Conservation (phyloP, 2,329 filamentous ascomycete species). For the Gnomoniopsis smithogilvyi region DNA sequence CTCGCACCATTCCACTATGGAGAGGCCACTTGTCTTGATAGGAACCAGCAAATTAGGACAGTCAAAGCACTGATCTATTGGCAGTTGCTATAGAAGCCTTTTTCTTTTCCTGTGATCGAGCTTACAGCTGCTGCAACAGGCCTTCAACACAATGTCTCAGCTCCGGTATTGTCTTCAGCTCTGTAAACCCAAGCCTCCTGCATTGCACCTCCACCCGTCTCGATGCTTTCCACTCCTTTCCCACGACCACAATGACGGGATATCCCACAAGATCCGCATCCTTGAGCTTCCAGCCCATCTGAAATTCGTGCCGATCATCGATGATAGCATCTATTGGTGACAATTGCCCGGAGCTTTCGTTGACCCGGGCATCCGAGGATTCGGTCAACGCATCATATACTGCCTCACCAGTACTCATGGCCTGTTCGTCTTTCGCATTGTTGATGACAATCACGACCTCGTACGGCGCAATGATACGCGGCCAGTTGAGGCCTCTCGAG, state of each 20-base stretch:
- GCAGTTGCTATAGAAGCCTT: no score
- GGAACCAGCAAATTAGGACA: no score
- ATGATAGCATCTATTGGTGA: conserved; percentile 60
- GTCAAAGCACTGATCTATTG: no score
- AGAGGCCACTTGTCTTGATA: no score
- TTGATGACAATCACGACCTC: conserved; percentile 64
- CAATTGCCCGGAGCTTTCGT: not conserved
- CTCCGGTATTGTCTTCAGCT: conserved; percentile 51
- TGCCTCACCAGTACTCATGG: conserved; percentile 45
- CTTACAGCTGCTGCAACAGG: conserved; percentile 50
- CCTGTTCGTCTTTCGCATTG: conserved; percentile 31
- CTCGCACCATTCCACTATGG: no score
- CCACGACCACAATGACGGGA: conserved; percentile 77
- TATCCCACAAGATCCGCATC: conserved; percentile 91
- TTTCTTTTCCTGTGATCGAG: not conserved
- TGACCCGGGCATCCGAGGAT: conserved; percentile 11
- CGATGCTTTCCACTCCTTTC: conserved; percentile 61
- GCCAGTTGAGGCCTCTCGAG: conserved; percentile 79
- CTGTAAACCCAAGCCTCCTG: conserved; percentile 60
- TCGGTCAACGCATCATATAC: conserved; percentile 61
- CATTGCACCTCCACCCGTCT: conserved; percentile 75
- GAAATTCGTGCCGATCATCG: conserved; percentile 64
- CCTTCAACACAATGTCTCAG: conserved; percentile 44
- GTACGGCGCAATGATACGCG: conserved; percentile 79
- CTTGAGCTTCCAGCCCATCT: conserved; percentile 79